Percentiles rank a stretch among this genome's conserved stretches.
Conservation (phyloP, 2,329 filamentous ascomycete genomes). For the Waltergamsia citrina region DNA sequence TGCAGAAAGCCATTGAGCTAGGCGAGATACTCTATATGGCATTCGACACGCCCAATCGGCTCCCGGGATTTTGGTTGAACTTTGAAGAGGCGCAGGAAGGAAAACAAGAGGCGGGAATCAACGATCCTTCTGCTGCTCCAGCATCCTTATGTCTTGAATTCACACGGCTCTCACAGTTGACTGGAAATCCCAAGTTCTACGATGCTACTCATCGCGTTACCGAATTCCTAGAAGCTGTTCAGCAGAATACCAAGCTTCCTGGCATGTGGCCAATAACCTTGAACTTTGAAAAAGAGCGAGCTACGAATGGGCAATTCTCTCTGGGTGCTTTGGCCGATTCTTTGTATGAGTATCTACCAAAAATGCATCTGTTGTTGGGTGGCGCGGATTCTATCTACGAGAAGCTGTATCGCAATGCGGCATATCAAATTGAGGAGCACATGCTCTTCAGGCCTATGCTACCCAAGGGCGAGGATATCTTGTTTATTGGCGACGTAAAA, state of each 20-base stretch:
- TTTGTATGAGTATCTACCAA: slow-evolving; percentile 55
- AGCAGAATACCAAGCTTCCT: slow-evolving; percentile 44
- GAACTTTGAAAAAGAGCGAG: slow-evolving; percentile 39
- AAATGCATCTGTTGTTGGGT: slow-evolving; percentile 57
- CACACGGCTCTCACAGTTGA: slow-evolving; percentile 55
- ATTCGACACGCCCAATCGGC: slow-evolving; percentile 41
- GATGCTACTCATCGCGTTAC: slow-evolving; percentile 50
- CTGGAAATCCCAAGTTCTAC: slow-evolving; percentile 49
- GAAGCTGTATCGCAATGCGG: slow-evolving; percentile 29
- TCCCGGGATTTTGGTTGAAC: slow-evolving; percentile 28
- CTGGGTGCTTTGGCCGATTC: slow-evolving; percentile 49
- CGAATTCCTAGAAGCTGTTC: slow-evolving; percentile 42
- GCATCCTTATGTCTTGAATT: slow-evolving; percentile 54
- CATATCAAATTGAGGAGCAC: slow-evolving; percentile 47
- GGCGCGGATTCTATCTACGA: slow-evolving; percentile 35
- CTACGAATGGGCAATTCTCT: slow-evolving; percentile 39
- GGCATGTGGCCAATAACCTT: slow-evolving; percentile 54
- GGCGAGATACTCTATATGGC: slow-evolving; percentile 42
- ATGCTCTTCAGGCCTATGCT: slow-evolving; percentile 62
- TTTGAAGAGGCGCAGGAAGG: slow-evolving; percentile 28
- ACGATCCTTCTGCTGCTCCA: slow-evolving; percentile 19
- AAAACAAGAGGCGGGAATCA: slow-evolving; percentile 34
- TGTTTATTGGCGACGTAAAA: slow-evolving; percentile 47
- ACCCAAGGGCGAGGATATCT: slow-evolving; percentile 45
- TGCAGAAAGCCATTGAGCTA: slow-evolving; percentile 38